phyloP scores from a whole-genome alignment of 169 alveolate species.

The Plasmodium adleri region DNA sequence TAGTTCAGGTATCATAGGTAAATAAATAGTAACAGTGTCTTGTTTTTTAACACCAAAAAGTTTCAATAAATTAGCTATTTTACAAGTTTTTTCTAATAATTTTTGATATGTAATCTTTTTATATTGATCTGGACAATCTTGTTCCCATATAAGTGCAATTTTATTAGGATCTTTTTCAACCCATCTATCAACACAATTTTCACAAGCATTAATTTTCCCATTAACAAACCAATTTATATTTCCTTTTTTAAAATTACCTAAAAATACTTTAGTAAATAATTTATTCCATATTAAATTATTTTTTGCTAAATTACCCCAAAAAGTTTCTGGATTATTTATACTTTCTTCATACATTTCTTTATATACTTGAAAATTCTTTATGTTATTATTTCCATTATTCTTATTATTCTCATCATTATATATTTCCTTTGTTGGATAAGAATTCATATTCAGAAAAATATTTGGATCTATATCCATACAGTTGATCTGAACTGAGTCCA shows the following conservation, averaged over 20 bases:
- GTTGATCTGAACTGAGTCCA: conserved; percentile 40
- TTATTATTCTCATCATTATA: conserved; percentile 35
- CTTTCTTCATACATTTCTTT: conserved; percentile 81
- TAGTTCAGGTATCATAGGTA: conserved; percentile 97
- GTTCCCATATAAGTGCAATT: conserved; percentile 92
- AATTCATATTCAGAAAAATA: conserved; percentile 35
- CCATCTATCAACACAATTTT: conserved; percentile 95
- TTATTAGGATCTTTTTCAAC: conserved; percentile 90
- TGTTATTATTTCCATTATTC: conserved; percentile 25
- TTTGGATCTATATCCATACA: conserved; percentile 58
- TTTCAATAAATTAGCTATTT: conserved; percentile 93
- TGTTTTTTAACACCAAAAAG: conserved; percentile 94
- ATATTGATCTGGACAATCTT: conserved; percentile 89
- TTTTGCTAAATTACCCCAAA: conserved; percentile 82
- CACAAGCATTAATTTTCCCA: conserved; percentile 93
- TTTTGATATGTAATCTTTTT: conserved; percentile 86
- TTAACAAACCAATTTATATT: conserved; percentile 90
- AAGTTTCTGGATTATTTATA: conserved; percentile 79
- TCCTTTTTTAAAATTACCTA: conserved; percentile 81
- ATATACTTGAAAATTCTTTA: conserved; percentile 70
- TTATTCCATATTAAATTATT: conserved; percentile 79
- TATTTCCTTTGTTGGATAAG: conserved; percentile 45
- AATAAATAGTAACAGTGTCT: conserved; percentile 95
- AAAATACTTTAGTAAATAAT: conserved; percentile 78
- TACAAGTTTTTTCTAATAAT: conserved; percentile 87